These are phyloP conservation scores for Collybia sordida DNA, from an alignment of 768 basidiomycete genomes.

Conservation along the genomic window DNA sequence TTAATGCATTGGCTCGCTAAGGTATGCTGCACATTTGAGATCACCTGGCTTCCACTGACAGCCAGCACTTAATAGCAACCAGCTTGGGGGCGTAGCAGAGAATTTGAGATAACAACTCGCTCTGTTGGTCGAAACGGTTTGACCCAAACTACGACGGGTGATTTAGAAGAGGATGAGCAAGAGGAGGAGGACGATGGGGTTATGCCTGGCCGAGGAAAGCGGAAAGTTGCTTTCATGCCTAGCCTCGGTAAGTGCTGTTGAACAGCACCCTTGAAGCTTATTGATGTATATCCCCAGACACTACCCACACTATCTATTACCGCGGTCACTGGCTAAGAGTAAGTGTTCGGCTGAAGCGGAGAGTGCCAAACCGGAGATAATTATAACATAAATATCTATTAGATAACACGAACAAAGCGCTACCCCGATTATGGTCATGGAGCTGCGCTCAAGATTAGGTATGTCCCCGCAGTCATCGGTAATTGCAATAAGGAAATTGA, in stretches of 20 bases:
- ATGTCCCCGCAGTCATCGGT: constrained; percentile 18
- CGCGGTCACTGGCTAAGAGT: constrained; percentile 87
- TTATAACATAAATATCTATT: constrained; percentile 3
- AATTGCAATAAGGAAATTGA: constrained; percentile 8
- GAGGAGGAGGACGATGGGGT: constrained; percentile 54
- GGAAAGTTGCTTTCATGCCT: constrained; percentile 85
- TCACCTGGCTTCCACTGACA: constrained; percentile 1
- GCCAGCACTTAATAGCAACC: constrained; percentile 62
- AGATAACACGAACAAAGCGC: constrained; percentile 83
- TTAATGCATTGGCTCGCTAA: constrained; percentile 89
- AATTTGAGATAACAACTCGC: constrained; percentile 88
- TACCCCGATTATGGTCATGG: constrained; percentile 76
- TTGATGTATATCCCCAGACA: constrained; percentile 47
- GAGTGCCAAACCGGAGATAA: constrained; percentile 7
- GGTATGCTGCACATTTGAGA: constrained; percentile 31
- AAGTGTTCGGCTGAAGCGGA: constrained; percentile 19
- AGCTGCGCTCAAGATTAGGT: constrained; percentile 81
- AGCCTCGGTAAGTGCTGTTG: constrained; percentile 58
- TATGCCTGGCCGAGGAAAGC: constrained; percentile 69
- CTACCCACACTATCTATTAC: constrained; percentile 88
- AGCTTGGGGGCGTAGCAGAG: constrained; percentile 84
- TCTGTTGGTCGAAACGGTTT: constrained; percentile 64
- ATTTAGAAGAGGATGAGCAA: constrained; percentile 78
- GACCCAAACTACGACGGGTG: constrained; percentile 68
- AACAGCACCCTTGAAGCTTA: constrained; percentile 8